These are phyloP conservation scores for Mycena belliarum DNA, from an alignment of 768 basidiomycete species.

Conservation along the genomic window DNA sequence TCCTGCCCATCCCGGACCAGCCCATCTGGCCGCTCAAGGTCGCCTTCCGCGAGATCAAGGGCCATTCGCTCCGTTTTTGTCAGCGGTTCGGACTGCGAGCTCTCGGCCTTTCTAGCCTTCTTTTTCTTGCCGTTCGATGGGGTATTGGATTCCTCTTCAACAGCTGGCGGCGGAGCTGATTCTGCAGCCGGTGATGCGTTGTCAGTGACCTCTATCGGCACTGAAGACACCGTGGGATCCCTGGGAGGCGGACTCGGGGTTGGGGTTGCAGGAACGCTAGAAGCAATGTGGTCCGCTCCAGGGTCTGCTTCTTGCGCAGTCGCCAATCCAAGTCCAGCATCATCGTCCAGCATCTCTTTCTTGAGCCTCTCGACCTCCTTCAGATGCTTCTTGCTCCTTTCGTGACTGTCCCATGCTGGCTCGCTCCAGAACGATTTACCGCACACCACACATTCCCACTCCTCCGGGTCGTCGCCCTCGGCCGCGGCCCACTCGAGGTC, in stretches of 20 bases:
- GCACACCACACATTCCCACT: slow-evolving; percentile 97
- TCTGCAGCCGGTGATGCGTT: too few relatives aligned
- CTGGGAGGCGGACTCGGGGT: neutral
- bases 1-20: too few relatives aligned
- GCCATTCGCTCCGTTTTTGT: slow-evolving; percentile 26
- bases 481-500: slow-evolving; percentile 78
- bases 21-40: neutral
- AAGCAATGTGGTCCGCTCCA: slow-evolving; percentile 15
- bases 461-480: slow-evolving; percentile 71
- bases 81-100: slow-evolving; percentile 9
- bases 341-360: slow-evolving; percentile 75
- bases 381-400: slow-evolving; percentile 91
- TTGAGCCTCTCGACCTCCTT: slow-evolving; percentile 82
- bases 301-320: slow-evolving; percentile 30
- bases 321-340: slow-evolving; percentile 61
- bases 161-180: neutral
- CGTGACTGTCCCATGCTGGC: slow-evolving; percentile 95
- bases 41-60: slow-evolving; percentile 12
- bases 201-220: neutral
- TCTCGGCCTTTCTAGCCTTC: slow-evolving; percentile 10
- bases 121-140: slow-evolving; percentile 22
- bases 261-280: neutral
- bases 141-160: slow-evolving; percentile 12
- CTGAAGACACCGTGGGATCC: neutral
- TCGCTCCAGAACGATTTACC: slow-evolving; percentile 87